Evolutionary conservation across 148 eudicot genomes (phyloP).

Genomic region (Arbutus unedo): DNA sequence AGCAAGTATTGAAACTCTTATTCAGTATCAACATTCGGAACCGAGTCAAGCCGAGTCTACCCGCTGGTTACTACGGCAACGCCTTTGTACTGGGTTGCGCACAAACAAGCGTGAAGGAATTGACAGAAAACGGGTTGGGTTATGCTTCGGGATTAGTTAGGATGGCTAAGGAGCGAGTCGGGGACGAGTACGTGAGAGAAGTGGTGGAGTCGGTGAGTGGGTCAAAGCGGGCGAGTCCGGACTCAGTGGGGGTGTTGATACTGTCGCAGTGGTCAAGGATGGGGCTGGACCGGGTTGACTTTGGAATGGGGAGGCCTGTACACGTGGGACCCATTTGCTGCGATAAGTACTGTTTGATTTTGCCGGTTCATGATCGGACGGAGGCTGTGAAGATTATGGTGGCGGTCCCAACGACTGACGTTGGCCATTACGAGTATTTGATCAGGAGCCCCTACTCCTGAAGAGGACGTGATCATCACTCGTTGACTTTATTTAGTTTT

Average conservation of each 20-base stretch:
- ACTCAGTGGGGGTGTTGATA: constrained; percentile 68
- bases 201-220: constrained; percentile 57
- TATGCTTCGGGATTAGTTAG: constrained; percentile 37
- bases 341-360: constrained; percentile 63
- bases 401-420: constrained; percentile 53
- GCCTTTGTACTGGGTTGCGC: constrained; percentile 73
- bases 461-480: background rate
- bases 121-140: constrained; percentile 47
- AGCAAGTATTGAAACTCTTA: constrained; percentile 48
- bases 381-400: constrained; percentile 61
- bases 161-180: constrained; percentile 58
- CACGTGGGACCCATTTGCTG: constrained; percentile 63
- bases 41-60: constrained; percentile 58
- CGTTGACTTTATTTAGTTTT: background rate
- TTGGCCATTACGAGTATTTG: constrained; percentile 45
- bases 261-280: constrained; percentile 76
- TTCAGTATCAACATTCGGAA: constrained; percentile 59
- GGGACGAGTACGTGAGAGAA: constrained; percentile 51
- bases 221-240: constrained; percentile 39
- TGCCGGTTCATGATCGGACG: constrained; percentile 52
- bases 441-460: constrained; percentile 32
- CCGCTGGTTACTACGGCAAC: constrained; percentile 63
- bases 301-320: constrained; percentile 66
- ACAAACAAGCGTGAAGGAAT: constrained; percentile 39
- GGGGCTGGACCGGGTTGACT: constrained; percentile 73